Evolutionary conservation across 257 asterid genomes (phyloP), one percentile per base, ranked within the genome.

Genomic region (Nicotiana paniculata): DNA sequence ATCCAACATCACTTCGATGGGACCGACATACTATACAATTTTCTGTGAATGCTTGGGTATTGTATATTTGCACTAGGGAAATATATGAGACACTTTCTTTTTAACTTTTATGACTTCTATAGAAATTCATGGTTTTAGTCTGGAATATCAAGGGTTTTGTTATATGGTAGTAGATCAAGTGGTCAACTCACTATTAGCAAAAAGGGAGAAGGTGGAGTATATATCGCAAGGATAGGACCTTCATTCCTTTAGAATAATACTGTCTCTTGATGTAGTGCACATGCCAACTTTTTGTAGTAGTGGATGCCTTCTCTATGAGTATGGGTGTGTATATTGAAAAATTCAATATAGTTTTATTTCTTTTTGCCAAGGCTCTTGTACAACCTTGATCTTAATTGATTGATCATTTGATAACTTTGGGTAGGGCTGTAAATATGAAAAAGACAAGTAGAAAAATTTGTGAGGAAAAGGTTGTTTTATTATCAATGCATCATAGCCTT

Each of bases 1-100:
- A 81, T 83, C 68, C 98, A 65, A 77, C 89, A 24, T 86, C 97
- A 54, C 84, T 94, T 87, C 93, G 87, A 62, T 93, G 95, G 97
- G 93, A 96, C 88, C 87, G 68, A 53, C 93, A 89, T 67, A 94
- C 97, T 72, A 88, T 94, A 72, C 98, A 87, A 68, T 94, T 96
- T 87, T 91, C 98, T 33, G 97, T 94, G 86, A 93, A 94, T 86
- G 97, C 99, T 83, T 96, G 99, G 99, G 99, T 96, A 93, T 75
- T 88, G 82, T 84, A 69, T 82, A 53, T 58, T 35, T 57, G 21
- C 53, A 55, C n/a, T 66, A 80, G 15, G 8, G 79, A 74, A 48
- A 74, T 32, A 26, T 70, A 57, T 74, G 43, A 37, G 26, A 4
- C 16, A 74, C 13, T 74, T 26, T 48, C 24, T 13, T 74, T 13